Percentiles rank a stretch among this genome's conserved stretches.
phyloP scores from a whole-genome alignment of 75 land plant genomes.

The Pinus tabuliformis region DNA sequence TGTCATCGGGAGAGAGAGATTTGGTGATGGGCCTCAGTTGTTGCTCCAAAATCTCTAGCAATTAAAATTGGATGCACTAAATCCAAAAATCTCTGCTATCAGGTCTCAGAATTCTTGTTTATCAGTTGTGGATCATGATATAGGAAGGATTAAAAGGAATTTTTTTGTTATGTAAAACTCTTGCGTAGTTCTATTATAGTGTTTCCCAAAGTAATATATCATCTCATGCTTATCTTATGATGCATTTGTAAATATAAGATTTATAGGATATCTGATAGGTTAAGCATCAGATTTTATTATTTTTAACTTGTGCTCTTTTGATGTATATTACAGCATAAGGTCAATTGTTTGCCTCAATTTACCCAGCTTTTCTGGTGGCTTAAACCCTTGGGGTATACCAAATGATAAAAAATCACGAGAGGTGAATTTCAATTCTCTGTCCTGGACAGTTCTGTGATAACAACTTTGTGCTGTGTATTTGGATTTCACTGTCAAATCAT shows the following conservation, averaged over 20 bases:
- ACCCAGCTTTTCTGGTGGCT: slow-evolving; percentile 94
- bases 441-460: background rate
- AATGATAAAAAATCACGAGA: slow-evolving; percentile 40
- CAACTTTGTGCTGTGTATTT: background rate
- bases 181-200: background rate
- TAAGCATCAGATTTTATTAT: background rate
- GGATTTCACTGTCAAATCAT: background rate
- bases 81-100: too few relatives aligned
- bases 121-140: too few relatives aligned
- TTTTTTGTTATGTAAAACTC: background rate
- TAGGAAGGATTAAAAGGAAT: background rate
- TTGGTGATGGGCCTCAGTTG: too few relatives aligned
- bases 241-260: background rate
- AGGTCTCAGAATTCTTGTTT: too few relatives aligned
- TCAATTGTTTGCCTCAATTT: slow-evolving; percentile 86
- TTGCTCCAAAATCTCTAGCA: too few relatives aligned
- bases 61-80: too few relatives aligned
- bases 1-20: too few relatives aligned
- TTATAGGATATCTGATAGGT: slow-evolving; percentile 3
- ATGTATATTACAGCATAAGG: slow-evolving; percentile 63
- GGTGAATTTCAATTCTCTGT: slow-evolving; percentile 32
- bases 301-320: background rate
- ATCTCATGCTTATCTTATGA: too few relatives aligned
- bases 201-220: background rate
- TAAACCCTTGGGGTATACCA: slow-evolving; percentile 93